Percentiles rank a stretch among this genome's conserved stretches.
Evolutionary conservation across 352 stramenopile genomes (phyloP).

Genomic region (Elongisporangium prolatum): DNA sequence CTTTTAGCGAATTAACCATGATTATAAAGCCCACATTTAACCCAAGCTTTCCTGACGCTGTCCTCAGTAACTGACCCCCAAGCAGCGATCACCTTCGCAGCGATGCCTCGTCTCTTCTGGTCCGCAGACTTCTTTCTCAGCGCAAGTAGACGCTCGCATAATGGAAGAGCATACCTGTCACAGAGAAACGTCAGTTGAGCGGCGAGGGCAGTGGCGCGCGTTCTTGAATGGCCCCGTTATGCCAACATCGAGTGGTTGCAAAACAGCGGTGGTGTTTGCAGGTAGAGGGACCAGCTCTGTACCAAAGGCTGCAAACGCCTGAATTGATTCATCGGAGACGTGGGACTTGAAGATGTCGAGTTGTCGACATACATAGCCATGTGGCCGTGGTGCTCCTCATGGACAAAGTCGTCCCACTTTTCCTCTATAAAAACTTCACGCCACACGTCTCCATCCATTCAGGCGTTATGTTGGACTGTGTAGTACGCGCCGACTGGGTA

Average conservation of each 20-base stretch:
- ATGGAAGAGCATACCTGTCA: too few species aligned
- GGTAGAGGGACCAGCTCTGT: slow-evolving; percentile 18
- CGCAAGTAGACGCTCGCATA: slow-evolving; percentile 4
- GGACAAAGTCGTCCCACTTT: neutral
- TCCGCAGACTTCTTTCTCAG: slow-evolving; percentile 3
- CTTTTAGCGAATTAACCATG: too few species aligned
- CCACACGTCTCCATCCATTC: slow-evolving; percentile 2
- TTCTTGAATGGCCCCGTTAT: slow-evolving; percentile 24
- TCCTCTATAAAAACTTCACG: neutral
- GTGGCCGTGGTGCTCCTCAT: neutral
- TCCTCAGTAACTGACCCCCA: slow-evolving; percentile 9
- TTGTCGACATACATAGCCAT: slow-evolving; percentile 20
- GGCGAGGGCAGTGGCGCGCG: too few species aligned
- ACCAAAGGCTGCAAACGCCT: slow-evolving; percentile 12
- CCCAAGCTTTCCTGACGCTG: slow-evolving; percentile 12
- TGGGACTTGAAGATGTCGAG: slow-evolving; percentile 27
- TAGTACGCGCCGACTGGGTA: neutral
- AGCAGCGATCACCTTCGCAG: slow-evolving; percentile 8
- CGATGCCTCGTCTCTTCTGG: slow-evolving; percentile 12
- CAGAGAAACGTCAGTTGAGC: too few species aligned
- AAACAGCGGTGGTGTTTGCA: slow-evolving; percentile 16
- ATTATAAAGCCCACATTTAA: slow-evolving; percentile 9
- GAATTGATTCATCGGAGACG: slow-evolving; percentile 10
- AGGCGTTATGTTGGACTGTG: neutral
- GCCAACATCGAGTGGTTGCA: slow-evolving; percentile 19